Evolutionary conservation across 148 eudicot genomes (phyloP).

Genomic region (Limonium bicolor): DNA sequence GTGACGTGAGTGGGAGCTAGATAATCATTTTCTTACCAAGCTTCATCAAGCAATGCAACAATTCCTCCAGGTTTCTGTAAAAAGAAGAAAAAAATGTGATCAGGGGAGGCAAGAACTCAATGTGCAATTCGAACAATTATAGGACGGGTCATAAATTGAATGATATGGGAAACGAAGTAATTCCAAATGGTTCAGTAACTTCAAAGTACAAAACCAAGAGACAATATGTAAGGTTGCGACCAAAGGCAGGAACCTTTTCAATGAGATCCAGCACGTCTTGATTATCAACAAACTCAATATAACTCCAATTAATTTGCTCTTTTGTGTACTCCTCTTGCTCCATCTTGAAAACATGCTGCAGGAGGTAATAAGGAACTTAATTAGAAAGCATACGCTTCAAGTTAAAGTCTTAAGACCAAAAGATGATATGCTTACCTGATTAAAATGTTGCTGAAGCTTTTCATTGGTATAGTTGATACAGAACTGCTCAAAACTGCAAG

Average conservation of each 20-base stretch:
- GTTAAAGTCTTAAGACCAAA: neutral
- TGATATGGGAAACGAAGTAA: too few relatives aligned
- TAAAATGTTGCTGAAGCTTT: conserved; percentile 97
- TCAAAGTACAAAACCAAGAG: too few relatives aligned
- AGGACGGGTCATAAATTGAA: neutral
- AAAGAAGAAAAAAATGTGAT: neutral
- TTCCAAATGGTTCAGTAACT: too few relatives aligned
- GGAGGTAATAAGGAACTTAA: too few relatives aligned
- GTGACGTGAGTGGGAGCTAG: neutral
- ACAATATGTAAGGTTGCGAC: too few relatives aligned
- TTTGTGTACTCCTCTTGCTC: conserved; percentile 92
- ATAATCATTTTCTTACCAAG: conserved; percentile 51
- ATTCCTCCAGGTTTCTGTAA: conserved; percentile 99
- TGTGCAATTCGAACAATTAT: neutral
- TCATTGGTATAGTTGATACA: conserved; percentile 97
- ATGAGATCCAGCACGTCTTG: conserved; percentile 97
- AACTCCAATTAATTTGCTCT: conserved; percentile 94
- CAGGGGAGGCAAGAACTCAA: neutral
- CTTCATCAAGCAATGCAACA: conserved; percentile 94
- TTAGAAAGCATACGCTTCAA: too few relatives aligned
- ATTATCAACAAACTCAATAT: conserved; percentile 93
- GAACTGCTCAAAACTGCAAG: conserved; percentile 94
- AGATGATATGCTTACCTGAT: conserved; percentile 45
- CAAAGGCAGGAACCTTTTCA: conserved; percentile 60
- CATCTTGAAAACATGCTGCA: conserved; percentile 97